Base-by-base conservation (phyloP, 2,329 filamentous ascomycete species). In the Macroventuria anomochaeta region DNA sequence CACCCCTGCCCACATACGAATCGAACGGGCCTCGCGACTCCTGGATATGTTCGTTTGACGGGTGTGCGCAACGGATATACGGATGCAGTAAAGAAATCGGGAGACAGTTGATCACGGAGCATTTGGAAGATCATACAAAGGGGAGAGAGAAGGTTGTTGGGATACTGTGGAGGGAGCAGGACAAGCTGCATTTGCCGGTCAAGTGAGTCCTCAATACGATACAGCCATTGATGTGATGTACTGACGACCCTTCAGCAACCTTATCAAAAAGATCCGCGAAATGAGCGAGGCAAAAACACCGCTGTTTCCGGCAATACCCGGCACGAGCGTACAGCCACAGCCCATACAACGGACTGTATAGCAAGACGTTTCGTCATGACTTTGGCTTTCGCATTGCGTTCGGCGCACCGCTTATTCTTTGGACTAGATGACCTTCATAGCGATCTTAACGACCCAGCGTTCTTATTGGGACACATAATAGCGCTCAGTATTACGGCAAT, bases 11-110 rank as follows among this genome's bases (percentile, higher is more conserved):
- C 11, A 70, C 71, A 6, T 71, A 70, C 52, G 58, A 66, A 32
- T 46, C 76, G 2, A 75, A 79, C 28, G 86, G 84, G 0, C 83
- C 85, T 0, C 80, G 85, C 53, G 83, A 87, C 46, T 85, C 85
- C 0, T 91, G 88, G 88, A 77, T 76, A 1, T 91, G 88, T 64
- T 81, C 82, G 4, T 80, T 88, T 56, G 83, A 85, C 10, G 85
- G 82, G 20, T 91, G 88, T 64, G 76, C 76, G 31, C 86, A 86
- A 61, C 79, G 86, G 33, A 84, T 90, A 10, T 86, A 86, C 56
- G 81, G 80, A 2, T 85, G 84, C n/a, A 81, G 85, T 37, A 79
- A 82, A 34, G 73, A 80, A 3, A 77, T 80, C 0, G 83, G 83
- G 20, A 81, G 84, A 53, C 74, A 78, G 4, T 74, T 83, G 8